These are phyloP conservation scores for Zarea fungicola DNA, from an alignment of 2,329 filamentous ascomycete species.

Conservation along the genomic window DNA sequence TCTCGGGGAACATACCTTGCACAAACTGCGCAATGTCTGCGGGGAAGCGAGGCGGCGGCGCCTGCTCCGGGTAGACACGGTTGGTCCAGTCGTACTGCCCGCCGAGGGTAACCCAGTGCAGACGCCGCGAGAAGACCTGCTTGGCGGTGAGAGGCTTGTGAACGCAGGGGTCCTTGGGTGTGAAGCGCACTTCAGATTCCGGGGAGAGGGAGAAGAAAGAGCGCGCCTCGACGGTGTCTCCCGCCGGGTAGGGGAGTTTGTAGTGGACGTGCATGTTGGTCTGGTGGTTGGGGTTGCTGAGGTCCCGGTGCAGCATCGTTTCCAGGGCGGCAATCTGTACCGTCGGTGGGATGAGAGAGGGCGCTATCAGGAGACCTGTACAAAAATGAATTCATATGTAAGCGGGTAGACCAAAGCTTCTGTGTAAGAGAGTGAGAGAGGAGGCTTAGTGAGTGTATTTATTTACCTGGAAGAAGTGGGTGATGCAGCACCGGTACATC, in stretches of 20 bases:
- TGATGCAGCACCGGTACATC: conserved; percentile 57
- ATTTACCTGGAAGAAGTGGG: conserved; percentile 63
- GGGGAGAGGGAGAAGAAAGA: conserved; percentile 53
- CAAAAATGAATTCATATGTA: background rate
- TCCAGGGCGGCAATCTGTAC: conserved; percentile 67
- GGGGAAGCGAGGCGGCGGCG: conserved; percentile 68
- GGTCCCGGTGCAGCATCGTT: conserved; percentile 69
- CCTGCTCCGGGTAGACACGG: conserved; percentile 65
- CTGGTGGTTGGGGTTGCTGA: conserved; percentile 66
- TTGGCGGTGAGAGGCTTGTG: conserved; percentile 68
- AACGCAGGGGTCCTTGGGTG: conserved; percentile 64
- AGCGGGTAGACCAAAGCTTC: conserved; percentile 20
- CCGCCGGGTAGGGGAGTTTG: conserved; percentile 53
- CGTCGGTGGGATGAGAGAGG: conserved; percentile 63
- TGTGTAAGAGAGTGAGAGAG: too few species aligned
- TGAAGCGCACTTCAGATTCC: conserved; percentile 49
- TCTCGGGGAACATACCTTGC: conserved; percentile 66
- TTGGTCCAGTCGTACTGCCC: conserved; percentile 96
- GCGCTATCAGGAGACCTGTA: conserved; percentile 72
- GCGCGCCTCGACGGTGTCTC: conserved; percentile 18
- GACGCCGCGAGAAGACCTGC: conserved; percentile 69
- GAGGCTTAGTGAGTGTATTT: too few species aligned
- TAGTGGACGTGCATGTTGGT: conserved; percentile 92
- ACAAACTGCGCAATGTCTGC: conserved; percentile 65
- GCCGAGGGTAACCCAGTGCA: conserved; percentile 92